Base-by-base conservation (phyloP, 179 eudicot species). In the Drosera spatulata region DNA sequence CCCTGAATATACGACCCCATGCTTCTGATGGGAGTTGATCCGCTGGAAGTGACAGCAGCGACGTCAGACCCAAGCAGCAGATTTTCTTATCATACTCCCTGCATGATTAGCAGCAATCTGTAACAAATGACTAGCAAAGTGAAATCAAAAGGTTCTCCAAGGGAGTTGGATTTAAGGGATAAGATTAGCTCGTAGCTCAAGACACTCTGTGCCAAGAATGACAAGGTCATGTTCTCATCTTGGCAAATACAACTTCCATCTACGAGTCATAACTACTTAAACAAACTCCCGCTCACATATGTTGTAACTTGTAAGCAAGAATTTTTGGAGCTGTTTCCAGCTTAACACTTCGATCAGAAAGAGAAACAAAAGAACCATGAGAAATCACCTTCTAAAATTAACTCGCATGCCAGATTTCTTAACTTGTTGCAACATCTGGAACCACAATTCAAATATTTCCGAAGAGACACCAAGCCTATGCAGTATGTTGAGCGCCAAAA, bases 51-150 rank as follows among this genome's bases (percentile, higher is more conserved):
- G 85, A 69, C 42, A 94, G 77, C 74, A 94, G 73, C 1, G 97
- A 81, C 49, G 83, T 94, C 79, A 94, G 78, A 55, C 99, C 99
- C 94, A 93, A 80, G 63, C 93, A 86, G 77, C 99, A 93, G 15
- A 93, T 94, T 62, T 93, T 93, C 75, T 93, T 93, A 67, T 90
- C 97, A 67, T 90, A 88, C 74, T 86, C 95, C 74, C 97, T 91
- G 81, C 61, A 70, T 73, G 43, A 9, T 56, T 14, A 61, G 13
- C 46, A 69, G 37, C 43, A 15, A 10, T 62, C 22, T 50, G 40
- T n/a, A 38, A 51, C 33, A 40, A 40, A 2, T 51, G 13, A 61
- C 53, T 50, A 50, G 4, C 2, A 15, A 11, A 50, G 53, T 50
- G 12, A 4, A 4, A 10, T n/a, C 53, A 7, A 10, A 7, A 10